Evolutionary conservation across 106 monocot species (phyloP), one percentile per base, ranked within the genome.

Genomic region (Agapanthus africanus): DNA sequence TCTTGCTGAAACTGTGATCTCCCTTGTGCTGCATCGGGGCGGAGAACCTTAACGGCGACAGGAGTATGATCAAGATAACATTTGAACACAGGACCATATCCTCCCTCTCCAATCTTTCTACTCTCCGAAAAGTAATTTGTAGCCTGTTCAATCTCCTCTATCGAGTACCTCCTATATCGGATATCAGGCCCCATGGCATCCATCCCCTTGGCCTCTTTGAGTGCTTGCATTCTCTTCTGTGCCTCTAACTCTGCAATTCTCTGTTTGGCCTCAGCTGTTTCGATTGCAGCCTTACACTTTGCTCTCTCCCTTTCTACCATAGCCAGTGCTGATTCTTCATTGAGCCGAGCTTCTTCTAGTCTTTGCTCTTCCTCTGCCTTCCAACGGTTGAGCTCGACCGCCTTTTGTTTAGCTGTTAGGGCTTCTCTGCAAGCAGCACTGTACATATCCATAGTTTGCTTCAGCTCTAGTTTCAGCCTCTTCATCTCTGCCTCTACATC

Each of bases 371-470:
- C 77, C 54, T 77, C 77, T 4, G 50, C 22, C 71, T 77, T 77
- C 77, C 77, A 77, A 6, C 33, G 59, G 19, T 49, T 13, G 11
- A 76, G 70, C 38, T 76, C 76, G 1, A 61, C 16, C 7, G 60
- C 69, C 75, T 76, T 75, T 50, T 83, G 75, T 42, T 83, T 79
- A 15, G 73, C 79, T 22, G 76, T 56, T n/a, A 83, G 60, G 62
- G 83, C 75, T 65, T 83, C 83, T 69, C 59, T 83, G 79, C 83
- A 83, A 18, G 83, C 83, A 14, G 71, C 63, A 47, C 72, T 79
- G 52, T 83, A 83, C 79, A 79, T 79, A 68, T 83, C 72, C 83
- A 79, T 83, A 10, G 83, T 83, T 30, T 83, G 83, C 71, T 72
- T 79, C 7, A 83, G 76, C 32, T 83, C 75, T 33, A 79, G 47